Evolutionary conservation across 257 asterid species (phyloP).

Genomic region (Solanum pinnatisectum): DNA sequence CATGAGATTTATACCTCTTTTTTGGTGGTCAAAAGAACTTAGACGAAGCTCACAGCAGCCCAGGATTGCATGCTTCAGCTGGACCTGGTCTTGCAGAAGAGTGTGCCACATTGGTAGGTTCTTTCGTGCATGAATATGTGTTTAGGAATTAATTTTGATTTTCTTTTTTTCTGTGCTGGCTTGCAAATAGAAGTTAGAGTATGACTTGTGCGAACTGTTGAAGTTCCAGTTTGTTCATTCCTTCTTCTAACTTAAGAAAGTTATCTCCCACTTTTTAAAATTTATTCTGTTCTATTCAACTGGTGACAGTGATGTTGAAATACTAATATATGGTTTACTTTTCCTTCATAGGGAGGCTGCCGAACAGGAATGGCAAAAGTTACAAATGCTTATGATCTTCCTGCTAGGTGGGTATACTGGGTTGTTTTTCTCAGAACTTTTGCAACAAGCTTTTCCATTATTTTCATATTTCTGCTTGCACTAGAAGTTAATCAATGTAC

Average conservation of each 20-base stretch:
- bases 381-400: conserved; percentile 68
- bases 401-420: conserved; percentile 58
- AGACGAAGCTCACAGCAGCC: conserved; percentile 94
- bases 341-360: conserved; percentile 73
- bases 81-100: conserved; percentile 97
- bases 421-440: neutral
- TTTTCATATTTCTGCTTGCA: neutral
- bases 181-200: neutral
- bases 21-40: conserved; percentile 51
- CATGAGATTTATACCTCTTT: neutral
- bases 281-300: neutral
- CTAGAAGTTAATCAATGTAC: neutral
- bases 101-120: conserved; percentile 29
- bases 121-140: neutral
- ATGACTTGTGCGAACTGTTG: neutral
- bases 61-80: conserved; percentile 95
- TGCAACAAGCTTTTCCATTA: neutral
- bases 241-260: neutral
- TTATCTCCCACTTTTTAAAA: neutral
- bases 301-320: neutral
- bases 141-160: neutral
- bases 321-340: neutral
- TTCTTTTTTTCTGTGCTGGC: neutral
- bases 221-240: neutral
- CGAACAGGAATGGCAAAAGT: conserved; percentile 92